Base-by-base conservation (phyloP, 2,329 filamentous ascomycete genomes). In the Penicillium sp. region DNA sequence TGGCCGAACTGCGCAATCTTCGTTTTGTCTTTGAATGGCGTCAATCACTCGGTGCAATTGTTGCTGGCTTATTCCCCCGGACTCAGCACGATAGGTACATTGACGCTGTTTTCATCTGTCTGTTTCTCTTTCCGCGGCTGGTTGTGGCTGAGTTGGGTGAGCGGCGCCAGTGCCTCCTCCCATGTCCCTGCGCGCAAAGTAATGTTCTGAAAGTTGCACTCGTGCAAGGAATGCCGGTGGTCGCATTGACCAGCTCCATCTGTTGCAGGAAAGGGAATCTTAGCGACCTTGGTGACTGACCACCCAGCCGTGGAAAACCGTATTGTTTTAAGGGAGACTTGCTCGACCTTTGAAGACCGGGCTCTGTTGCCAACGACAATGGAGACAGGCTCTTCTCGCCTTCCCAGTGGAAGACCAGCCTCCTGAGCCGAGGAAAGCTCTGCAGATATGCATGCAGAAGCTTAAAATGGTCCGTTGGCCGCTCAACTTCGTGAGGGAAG, bases 361-460 rank as follows among this genome's bases (percentile, higher is more conserved):
- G 80, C 55, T 90, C 85, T n/a, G 72, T 75, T 10, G 81, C 74
- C 4, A 90, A 72, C 0, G 82, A 80, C 14, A 93, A 64, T 1
- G 87, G 87, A 40, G 84, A 87, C 2, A 84, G 85, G 0, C 87
- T 86, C 59, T 81, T 82, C 30, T 69, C 69, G 26, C 86, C 84
- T 47, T 83, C 72, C 88, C 89, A 94, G 41, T 79, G 77, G 65
- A 94, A 94, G 41, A 77, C 76, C 41, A 94, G 75, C 61, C 82
- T 82, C 48, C 84, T 82, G 1, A 93, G 72, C 20, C 68, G 73
- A 4, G 74, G 71, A 59, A 94, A 86, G 49, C 72, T 75, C 40
- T 84, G 79, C 48, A 94, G 75, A 60, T 89, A 94, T 53, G 87
- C 82, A 54, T 93, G 84, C 1, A 94, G 78, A 56, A 93, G 80